These are phyloP conservation scores for Boletus eberwhitei DNA, from an alignment of 768 basidiomycete species.

Conservation along the genomic window DNA sequence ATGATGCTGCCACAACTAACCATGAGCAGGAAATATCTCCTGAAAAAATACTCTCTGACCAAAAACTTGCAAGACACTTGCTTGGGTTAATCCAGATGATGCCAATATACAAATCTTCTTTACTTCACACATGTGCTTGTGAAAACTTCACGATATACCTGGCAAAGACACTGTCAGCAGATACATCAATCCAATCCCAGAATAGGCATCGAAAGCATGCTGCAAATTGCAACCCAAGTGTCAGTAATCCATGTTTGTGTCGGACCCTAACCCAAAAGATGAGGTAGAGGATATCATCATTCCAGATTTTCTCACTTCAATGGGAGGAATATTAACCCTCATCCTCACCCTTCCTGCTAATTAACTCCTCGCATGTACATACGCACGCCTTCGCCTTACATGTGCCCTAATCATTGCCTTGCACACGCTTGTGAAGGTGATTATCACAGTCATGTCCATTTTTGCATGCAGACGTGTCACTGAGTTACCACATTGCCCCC, in stretches of 20 bases:
- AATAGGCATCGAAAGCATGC: slow-evolving; percentile 78
- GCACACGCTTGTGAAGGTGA: too few species aligned
- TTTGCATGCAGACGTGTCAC: too few species aligned
- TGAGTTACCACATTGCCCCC: too few species aligned
- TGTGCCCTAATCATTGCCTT: too few species aligned
- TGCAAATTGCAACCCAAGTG: slow-evolving; percentile 42
- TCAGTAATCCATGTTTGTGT: slow-evolving; percentile 30
- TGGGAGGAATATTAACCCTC: slow-evolving; percentile 57
- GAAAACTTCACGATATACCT: slow-evolving; percentile 79
- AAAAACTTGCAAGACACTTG: slow-evolving; percentile 48
- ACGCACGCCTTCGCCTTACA: too few species aligned
- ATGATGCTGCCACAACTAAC: slow-evolving; percentile 9
- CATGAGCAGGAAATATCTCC: slow-evolving; percentile 8
- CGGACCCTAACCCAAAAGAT: slow-evolving; percentile 27
- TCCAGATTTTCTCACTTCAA: slow-evolving; percentile 55
- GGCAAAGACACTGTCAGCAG: slow-evolving; percentile 71
- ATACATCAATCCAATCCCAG: slow-evolving; percentile 84
- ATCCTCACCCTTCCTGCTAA: too few species aligned
- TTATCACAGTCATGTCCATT: too few species aligned
- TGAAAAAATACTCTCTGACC: slow-evolving; percentile 18
- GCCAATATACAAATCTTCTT: slow-evolving; percentile 56
- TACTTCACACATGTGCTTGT: slow-evolving; percentile 59
- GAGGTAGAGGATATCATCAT: slow-evolving; percentile 39
- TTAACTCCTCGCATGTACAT: too few species aligned
- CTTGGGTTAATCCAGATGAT: slow-evolving; percentile 86